These are phyloP conservation scores for Protostelium mycophagum DNA, from an alignment of 78 protist genomes.

Conservation along the genomic window DNA sequence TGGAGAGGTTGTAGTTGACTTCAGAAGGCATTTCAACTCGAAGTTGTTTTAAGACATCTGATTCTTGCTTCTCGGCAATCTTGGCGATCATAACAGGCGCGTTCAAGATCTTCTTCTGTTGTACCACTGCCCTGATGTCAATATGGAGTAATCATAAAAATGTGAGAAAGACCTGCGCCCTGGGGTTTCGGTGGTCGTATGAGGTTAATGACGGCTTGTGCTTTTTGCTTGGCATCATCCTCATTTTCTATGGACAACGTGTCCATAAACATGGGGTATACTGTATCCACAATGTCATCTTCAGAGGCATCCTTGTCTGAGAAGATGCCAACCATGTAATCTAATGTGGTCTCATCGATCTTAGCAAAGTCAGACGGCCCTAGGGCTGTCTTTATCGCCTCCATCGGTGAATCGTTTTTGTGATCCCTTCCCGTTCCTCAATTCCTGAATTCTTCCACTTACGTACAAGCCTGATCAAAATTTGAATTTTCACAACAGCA, in stretches of 20 bases:
- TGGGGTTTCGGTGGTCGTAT: background rate
- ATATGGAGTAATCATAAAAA: too few relatives aligned
- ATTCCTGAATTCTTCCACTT: too few relatives aligned
- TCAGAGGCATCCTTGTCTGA: background rate
- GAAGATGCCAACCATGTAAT: background rate
- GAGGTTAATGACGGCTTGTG: background rate
- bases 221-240: background rate
- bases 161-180: background rate
- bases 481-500: too few relatives aligned
- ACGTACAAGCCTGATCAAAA: too few relatives aligned
- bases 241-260: background rate
- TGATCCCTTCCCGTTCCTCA: too few relatives aligned
- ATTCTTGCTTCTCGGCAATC: background rate
- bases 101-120: background rate
- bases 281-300: background rate
- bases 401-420: too few relatives aligned
- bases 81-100: background rate
- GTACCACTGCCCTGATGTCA: background rate
- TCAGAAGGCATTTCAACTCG: background rate
- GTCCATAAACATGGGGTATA: background rate
- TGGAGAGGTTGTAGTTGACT: background rate
- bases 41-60: background rate
- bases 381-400: background rate
- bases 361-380: background rate
- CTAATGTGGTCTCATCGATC: background rate